A percentile compares a stretch with the other conserved stretches of the same genome.
phyloP scores from a whole-genome alignment of 73 alveolate species.

The Paramecium caudatum region DNA sequence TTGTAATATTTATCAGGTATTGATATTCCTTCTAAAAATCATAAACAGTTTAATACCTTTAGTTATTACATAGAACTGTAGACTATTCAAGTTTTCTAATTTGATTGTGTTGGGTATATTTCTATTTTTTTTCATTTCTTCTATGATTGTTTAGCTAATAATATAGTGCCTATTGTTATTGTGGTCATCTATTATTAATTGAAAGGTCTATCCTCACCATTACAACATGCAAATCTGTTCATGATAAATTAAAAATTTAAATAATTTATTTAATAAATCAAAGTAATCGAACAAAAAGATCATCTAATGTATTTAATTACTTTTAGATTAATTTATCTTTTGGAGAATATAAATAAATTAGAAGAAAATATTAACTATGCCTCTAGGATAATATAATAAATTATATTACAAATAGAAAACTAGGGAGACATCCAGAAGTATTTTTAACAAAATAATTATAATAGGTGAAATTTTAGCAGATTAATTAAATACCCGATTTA shows the following conservation, averaged over 20 bases:
- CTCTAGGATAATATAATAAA: too few relatives aligned
- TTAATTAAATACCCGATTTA: too few relatives aligned
- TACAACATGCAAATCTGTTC: neutral
- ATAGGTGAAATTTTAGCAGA: too few relatives aligned
- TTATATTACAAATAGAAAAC: too few relatives aligned
- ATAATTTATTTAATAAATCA: neutral
- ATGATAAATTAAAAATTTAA: neutral
- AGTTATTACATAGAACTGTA: neutral
- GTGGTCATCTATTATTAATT: neutral
- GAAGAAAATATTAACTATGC: too few relatives aligned
- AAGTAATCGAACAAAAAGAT: constrained; percentile 34
- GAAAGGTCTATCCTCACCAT: neutral
- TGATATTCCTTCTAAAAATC: neutral
- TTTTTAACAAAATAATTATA: too few relatives aligned
- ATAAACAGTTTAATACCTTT: neutral
- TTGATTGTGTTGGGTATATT: neutral
- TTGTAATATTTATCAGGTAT: neutral
- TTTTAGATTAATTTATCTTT: too few relatives aligned
- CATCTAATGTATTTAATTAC: too few relatives aligned
- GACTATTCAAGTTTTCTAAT: neutral
- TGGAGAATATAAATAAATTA: too few relatives aligned
- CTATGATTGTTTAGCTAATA: neutral
- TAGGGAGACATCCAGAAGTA: too few relatives aligned
- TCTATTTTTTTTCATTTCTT: neutral
- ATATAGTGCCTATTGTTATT: neutral